Evolutionary conservation across 768 basidiomycete genomes (phyloP).

Genomic region (Kwoniella europaea): DNA sequence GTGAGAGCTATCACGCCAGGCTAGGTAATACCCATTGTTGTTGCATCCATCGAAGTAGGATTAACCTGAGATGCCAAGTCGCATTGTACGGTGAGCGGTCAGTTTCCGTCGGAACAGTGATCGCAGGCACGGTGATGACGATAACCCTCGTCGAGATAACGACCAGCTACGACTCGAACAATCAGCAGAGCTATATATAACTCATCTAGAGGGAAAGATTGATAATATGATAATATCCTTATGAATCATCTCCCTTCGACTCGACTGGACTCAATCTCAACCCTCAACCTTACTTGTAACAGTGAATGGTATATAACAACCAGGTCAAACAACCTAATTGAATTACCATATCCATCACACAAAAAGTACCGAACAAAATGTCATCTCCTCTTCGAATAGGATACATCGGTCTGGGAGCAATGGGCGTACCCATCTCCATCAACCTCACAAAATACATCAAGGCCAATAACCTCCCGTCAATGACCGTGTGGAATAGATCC

Average conservation of each 20-base stretch:
- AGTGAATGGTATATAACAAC: neutral
- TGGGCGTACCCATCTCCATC: constrained; percentile 31
- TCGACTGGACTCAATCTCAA: neutral
- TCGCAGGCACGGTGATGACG: neutral
- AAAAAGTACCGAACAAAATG: neutral
- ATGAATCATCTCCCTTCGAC: neutral
- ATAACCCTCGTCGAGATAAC: neutral
- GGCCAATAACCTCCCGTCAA: constrained; percentile 12
- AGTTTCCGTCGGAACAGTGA: neutral
- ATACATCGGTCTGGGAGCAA: constrained; percentile 36
- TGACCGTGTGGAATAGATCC: constrained; percentile 36
- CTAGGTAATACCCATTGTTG: neutral
- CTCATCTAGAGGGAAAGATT: neutral
- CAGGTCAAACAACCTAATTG: neutral
- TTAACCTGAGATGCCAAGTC: neutral
- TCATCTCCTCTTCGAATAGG: constrained; percentile 24
- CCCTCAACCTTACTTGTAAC: too few species aligned
- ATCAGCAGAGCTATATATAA: neutral
- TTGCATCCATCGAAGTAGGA: neutral
- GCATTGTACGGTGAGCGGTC: neutral
- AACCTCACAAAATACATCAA: constrained; percentile 29
- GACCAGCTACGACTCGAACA: neutral
- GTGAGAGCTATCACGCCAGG: too few species aligned
- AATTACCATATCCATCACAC: neutral
- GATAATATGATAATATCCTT: neutral